Evolutionary conservation across 768 basidiomycete genomes (phyloP), one percentile per base, ranked within the genome.

Genomic region (Russula foetens): DNA sequence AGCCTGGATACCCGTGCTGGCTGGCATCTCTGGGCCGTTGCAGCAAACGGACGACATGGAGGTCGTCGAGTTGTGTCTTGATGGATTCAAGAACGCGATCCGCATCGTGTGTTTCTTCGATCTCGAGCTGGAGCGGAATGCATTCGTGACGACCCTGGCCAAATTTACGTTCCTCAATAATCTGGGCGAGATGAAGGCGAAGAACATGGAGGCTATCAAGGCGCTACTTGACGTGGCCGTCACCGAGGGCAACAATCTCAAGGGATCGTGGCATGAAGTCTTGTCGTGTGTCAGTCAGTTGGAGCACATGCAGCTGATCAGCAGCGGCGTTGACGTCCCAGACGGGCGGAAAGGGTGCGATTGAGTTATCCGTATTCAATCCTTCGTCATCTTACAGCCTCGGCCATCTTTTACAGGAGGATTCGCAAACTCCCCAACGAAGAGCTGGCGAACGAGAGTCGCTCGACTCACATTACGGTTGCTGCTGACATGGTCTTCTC

Each of bases 401-500:
- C 64, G 14, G 26, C 14, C 60, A 70, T 52, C 70, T 31, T 26
- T 39, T 54, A 28, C 23, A 70, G 81, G 77, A 67, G 66, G 66
- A 68, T 72, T 23, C 81, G 82, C 63, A 89, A 86, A 71, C 71
- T 85, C 29, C 83, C 91, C 11, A 87, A 91, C 17, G 97, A 98
- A 71, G 96, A 98, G 69, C 79, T 99, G 24, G 97, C 95, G 0
- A 93, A 92, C 62, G 97, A 98, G 73, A 95, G 96, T 69, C 82
- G 95, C 52, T 98, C 97, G 14, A 94, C 93, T 0, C 95, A 98
- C 71, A 97, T 99, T 64, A 98, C 96, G 0, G 96, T 98, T 44
- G 95, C 97, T 1, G 92, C 97, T 7, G 97, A 99, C 71, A 98
- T 98, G 94, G 94, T 99, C 33, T 99, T 99, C 75, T 98, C 95